These are phyloP conservation scores for Oryza rufipogon DNA, from an alignment of 176 grass and related monocot genomes.

Conservation along the genomic window DNA sequence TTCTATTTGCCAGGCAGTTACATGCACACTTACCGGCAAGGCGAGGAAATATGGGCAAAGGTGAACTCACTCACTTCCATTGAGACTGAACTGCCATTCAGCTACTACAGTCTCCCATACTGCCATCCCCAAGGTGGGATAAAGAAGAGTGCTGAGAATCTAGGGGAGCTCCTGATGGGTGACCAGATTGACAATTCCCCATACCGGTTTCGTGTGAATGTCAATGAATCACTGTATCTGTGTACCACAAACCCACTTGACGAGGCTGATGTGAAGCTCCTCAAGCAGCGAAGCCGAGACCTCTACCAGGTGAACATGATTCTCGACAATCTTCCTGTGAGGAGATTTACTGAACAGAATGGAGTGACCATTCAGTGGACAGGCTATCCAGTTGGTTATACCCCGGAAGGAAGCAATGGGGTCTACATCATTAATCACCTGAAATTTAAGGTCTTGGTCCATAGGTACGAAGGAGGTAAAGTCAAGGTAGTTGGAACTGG, in stretches of 20 bases:
- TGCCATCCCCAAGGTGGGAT: slow-evolving; percentile 65
- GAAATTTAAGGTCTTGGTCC: slow-evolving; percentile 86
- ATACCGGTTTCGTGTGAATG: slow-evolving; percentile 67
- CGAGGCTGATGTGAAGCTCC: slow-evolving; percentile 66
- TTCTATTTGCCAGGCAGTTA: slow-evolving; percentile 88
- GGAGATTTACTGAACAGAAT: slow-evolving; percentile 85
- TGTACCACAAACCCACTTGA: slow-evolving; percentile 69
- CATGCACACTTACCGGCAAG: slow-evolving; percentile 76
- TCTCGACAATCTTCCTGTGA: slow-evolving; percentile 85
- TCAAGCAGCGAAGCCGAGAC: slow-evolving; percentile 74
- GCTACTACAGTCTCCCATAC: slow-evolving; percentile 82
- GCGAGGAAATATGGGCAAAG: slow-evolving; percentile 60
- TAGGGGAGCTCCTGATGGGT: slow-evolving; percentile 89
- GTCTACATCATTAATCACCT: slow-evolving; percentile 85
- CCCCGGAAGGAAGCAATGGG: slow-evolving; percentile 57
- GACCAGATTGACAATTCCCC: slow-evolving; percentile 94
- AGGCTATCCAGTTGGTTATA: slow-evolving; percentile 86
- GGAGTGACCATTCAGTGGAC: slow-evolving; percentile 81
- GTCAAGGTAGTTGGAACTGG: slow-evolving; percentile 73
- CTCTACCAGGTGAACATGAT: slow-evolving; percentile 95
- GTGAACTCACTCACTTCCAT: slow-evolving; percentile 92
- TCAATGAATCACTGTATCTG: slow-evolving; percentile 76
- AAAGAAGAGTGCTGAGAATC: slow-evolving; percentile 85
- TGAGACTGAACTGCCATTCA: slow-evolving; percentile 84
- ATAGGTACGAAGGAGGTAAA: slow-evolving; percentile 78